Evolutionary conservation across 176 grass and related monocot genomes (phyloP), one percentile per base, ranked within the genome.

Genomic region (Metroxylon sagu): DNA sequence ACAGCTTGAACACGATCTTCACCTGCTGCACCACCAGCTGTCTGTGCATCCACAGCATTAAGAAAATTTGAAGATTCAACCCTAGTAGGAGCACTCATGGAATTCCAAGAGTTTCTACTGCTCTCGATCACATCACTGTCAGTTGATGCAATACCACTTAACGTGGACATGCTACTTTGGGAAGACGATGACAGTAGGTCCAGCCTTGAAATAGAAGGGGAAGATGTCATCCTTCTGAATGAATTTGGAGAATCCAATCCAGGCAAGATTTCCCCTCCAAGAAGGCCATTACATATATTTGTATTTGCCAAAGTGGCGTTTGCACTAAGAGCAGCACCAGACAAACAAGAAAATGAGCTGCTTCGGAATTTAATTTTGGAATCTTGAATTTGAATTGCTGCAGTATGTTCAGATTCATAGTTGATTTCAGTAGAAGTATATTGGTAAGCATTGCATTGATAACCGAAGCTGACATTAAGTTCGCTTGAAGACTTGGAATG

Each of bases 1-100:
- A 99, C 94, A 81, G 94, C 94, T 83, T 99, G 94, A 17, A 99
- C 94, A 59, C 94, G 83, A 71, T 99, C 94, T 84, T 99, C 94
- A 48, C 94, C 94, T 66, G 94, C 94, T 73, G 94, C 88, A 56
- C 94, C 94, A 5, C 94, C 94, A 69, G 94, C 94, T 74, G 85
- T 99, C 67, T 85, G 86, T 54, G 89, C 77, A 51, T 99, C 94
- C 52, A 76, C 81, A 69, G 74, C 76, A 43, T 76, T 93, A 19
- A 89, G 57, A 81, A 99, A 93, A 81, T 79, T 99, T 15, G 85
- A 93, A 16, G 82, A 89, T 66, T 83, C 70, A 23, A 75, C 61
- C 21, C 27, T 72, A 7, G 72, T 71, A 26, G 84, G 87, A 66
- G 81, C 63, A 57, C 81, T 88, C 26, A 50, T 52, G 26, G 82